A percentile compares a stretch with the other conserved stretches of the same genome.
These are phyloP conservation scores for Nemania diffusa DNA, from an alignment of 2,329 filamentous ascomycete genomes.

Conservation along the genomic window DNA sequence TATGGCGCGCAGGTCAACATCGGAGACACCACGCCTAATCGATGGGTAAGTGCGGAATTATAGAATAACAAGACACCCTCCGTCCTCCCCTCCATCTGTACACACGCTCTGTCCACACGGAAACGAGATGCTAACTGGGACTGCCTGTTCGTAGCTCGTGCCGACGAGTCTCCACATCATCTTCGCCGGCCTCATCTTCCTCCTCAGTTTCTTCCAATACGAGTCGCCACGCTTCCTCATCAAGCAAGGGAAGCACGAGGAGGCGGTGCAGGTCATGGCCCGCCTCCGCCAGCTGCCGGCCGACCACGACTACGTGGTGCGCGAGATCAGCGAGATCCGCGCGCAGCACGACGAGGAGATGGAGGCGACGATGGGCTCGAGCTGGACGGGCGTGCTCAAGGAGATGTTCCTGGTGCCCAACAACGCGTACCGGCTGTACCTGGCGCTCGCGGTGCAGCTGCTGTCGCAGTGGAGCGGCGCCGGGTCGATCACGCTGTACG, in stretches of 20 bases:
- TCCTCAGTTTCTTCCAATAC: constrained; percentile 73
- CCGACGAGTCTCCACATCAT: constrained; percentile 82
- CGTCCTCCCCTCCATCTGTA: neutral
- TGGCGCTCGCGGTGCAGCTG: constrained; percentile 75
- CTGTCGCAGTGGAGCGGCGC: constrained; percentile 80
- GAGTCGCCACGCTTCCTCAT: constrained; percentile 79
- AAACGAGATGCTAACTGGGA: neutral
- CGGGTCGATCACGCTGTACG: constrained; percentile 80
- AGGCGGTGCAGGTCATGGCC: constrained; percentile 66
- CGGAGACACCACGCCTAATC: constrained; percentile 56
- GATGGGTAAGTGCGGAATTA: constrained; percentile 61
- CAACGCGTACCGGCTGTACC: constrained; percentile 78
- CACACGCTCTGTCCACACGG: neutral
- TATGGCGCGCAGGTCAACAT: constrained; percentile 67
- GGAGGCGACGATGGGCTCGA: constrained; percentile 74
- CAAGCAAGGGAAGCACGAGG: constrained; percentile 69
- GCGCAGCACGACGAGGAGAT: constrained; percentile 74
- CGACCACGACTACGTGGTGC: constrained; percentile 69
- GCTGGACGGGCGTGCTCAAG: constrained; percentile 72
- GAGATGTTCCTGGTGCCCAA: constrained; percentile 74
- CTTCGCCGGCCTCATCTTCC: constrained; percentile 77
- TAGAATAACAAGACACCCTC: too few relatives aligned
- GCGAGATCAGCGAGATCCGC: constrained; percentile 73
- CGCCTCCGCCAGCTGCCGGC: constrained; percentile 67
- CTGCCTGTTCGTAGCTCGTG: constrained; percentile 64